Evolutionary conservation across 1,284 basidiomycete species (phyloP).

Genomic region (Phylloporus sp.): DNA sequence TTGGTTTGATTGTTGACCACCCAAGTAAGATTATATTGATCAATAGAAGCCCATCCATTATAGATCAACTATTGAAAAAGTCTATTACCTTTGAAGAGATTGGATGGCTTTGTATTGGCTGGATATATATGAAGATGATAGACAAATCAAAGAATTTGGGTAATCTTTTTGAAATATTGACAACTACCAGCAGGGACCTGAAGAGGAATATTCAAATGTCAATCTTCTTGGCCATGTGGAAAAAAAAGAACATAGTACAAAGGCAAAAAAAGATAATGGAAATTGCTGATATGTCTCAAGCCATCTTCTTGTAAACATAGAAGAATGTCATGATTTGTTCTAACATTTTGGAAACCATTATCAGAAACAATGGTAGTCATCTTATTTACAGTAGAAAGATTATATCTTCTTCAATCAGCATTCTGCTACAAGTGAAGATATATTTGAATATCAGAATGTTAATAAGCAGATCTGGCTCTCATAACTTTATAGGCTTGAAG

Average conservation of each 20-base stretch:
- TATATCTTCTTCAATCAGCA: conserved; percentile 27
- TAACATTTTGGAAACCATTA: conserved; percentile 15
- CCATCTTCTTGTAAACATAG: neutral
- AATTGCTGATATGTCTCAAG: conserved; percentile 36
- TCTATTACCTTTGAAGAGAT: conserved; percentile 41
- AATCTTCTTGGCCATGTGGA: conserved; percentile 42
- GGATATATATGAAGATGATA: conserved; percentile 12
- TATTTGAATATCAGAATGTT: neutral
- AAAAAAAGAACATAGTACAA: conserved; percentile 49
- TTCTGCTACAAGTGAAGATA: conserved; percentile 9
- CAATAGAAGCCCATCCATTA: conserved; percentile 40
- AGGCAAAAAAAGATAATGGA: conserved; percentile 39
- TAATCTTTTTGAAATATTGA: conserved; percentile 16
- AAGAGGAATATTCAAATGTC: conserved; percentile 24
- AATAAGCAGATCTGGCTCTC: neutral
- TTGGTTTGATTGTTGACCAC: conserved; percentile 39
- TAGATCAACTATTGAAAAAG: conserved; percentile 47
- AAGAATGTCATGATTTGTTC: conserved; percentile 13
- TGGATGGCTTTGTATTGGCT: neutral
- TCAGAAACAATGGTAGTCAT: conserved; percentile 23
- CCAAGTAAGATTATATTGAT: conserved; percentile 37
- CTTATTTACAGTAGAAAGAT: conserved; percentile 33
- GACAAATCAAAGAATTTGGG: conserved; percentile 19
- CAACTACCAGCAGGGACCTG: neutral
- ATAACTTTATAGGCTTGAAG: neutral